Percentiles rank a stretch among this genome's conserved stretches.
phyloP scores from a whole-genome alignment of 805 yeast species.

The Saturnispora silvae region DNA sequence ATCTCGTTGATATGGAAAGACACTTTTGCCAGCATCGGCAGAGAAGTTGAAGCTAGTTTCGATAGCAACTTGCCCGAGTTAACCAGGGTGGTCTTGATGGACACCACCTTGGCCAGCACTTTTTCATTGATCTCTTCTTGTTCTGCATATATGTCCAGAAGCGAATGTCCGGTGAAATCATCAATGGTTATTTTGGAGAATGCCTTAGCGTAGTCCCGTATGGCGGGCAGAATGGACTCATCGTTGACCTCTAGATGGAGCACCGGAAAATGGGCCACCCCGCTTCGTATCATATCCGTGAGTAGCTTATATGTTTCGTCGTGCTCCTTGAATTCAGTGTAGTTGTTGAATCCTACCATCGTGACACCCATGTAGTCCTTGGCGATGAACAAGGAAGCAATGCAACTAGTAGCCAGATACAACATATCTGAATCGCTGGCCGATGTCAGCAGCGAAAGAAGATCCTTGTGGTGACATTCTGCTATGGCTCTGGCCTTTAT shows the following conservation, averaged over 20 bases:
- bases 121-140: background rate
- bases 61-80: background rate
- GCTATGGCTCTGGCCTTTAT: no score
- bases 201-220: background rate
- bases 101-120: background rate
- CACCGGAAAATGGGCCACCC: background rate
- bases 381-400: background rate
- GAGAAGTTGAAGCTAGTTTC: no score
- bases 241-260: background rate
- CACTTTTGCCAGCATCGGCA: no score
- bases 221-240: background rate
- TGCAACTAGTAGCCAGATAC: background rate
- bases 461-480: no score
- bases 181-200: background rate
- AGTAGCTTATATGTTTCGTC: background rate
- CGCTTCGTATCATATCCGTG: background rate
- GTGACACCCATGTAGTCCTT: background rate
- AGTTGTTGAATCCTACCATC: background rate
- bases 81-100: background rate
- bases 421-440: background rate
- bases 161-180: conserved; percentile 1
- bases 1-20: conserved; percentile 1
- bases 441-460: background rate
- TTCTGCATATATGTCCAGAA: background rate
- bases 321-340: background rate